phyloP scores from a whole-genome alignment of 495 filamentous ascomycete species.

The Tirmania nivea region DNA sequence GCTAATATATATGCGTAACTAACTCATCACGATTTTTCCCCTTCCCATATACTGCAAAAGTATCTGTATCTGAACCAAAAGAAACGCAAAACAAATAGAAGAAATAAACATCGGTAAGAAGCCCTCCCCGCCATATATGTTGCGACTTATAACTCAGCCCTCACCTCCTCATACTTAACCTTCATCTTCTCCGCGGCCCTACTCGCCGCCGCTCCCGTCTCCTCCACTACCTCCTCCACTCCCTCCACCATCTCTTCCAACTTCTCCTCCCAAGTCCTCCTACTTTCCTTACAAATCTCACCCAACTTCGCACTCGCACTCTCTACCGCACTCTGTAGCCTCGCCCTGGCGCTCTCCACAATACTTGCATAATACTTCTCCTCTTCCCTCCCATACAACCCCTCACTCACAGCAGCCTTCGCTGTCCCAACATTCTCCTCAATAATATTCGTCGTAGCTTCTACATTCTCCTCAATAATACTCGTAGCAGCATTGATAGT shows the following conservation, averaged over 20 bases:
- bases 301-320: not conserved
- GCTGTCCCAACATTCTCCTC: not conserved
- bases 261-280: not conserved
- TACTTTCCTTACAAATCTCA: not conserved
- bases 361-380: not conserved
- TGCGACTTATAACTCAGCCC: not conserved
- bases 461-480: constrained; percentile 4
- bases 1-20: no score
- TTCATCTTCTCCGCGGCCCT: not conserved
- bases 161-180: not conserved
- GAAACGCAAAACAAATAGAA: no score
- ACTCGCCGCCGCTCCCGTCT: not conserved
- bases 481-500: constrained; percentile 10
- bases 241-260: not conserved
- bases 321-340: not conserved
- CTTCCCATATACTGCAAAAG: no score
- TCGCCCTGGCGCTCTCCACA: not conserved
- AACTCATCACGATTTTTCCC: no score
- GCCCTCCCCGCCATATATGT: no score
- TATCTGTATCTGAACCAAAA: no score
- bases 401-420: not conserved
- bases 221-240: not conserved
- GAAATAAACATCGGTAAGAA: no score
- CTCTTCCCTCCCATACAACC: not conserved
- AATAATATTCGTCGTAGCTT: constrained; percentile 11